These are phyloP conservation scores for Hirsutella minnesotensis DNA, from an alignment of 2,329 filamentous ascomycete genomes.

Conservation along the genomic window DNA sequence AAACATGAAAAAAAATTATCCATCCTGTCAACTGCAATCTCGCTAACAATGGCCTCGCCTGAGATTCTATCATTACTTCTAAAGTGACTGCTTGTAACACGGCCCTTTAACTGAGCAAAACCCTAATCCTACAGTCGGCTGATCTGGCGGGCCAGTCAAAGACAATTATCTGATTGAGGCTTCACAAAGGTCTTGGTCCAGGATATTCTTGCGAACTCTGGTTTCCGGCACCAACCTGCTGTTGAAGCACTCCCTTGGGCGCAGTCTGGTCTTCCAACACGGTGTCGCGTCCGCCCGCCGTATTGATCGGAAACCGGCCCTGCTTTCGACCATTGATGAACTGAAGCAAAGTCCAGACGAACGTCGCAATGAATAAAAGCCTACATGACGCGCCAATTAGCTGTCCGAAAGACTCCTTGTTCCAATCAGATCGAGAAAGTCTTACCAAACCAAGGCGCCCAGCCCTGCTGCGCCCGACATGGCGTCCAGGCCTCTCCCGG, in stretches of 20 bases:
- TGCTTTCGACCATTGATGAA: slow-evolving; percentile 26
- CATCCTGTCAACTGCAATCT: too few species aligned
- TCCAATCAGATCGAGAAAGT: background rate
- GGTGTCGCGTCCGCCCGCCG: slow-evolving; percentile 2
- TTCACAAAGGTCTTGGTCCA: too few species aligned
- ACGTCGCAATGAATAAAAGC: slow-evolving; percentile 25
- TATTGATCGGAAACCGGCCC: slow-evolving; percentile 18
- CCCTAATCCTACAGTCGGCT: too few species aligned
- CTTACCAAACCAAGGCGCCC: slow-evolving; percentile 30
- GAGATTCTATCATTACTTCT: too few species aligned
- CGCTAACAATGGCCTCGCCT: too few species aligned
- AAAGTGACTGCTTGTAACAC: too few species aligned
- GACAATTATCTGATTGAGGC: too few species aligned
- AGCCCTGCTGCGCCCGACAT: slow-evolving; percentile 30
- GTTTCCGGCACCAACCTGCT: too few species aligned
- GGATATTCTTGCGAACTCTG: too few species aligned
- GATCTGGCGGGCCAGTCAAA: too few species aligned
- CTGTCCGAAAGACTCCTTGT: background rate
- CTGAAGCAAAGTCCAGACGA: slow-evolving; percentile 22
- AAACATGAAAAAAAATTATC: too few species aligned
- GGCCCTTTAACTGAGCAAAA: too few species aligned
- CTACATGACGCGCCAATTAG: slow-evolving; percentile 9
- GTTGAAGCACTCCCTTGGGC: slow-evolving; percentile 17
- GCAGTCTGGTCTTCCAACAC: slow-evolving; percentile 18
- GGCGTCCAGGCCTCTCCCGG: slow-evolving; percentile 20